Evolutionary conservation across 1,284 basidiomycete genomes (phyloP), one percentile per base, ranked within the genome.

Genomic region (Cryptococcus sp.): DNA sequence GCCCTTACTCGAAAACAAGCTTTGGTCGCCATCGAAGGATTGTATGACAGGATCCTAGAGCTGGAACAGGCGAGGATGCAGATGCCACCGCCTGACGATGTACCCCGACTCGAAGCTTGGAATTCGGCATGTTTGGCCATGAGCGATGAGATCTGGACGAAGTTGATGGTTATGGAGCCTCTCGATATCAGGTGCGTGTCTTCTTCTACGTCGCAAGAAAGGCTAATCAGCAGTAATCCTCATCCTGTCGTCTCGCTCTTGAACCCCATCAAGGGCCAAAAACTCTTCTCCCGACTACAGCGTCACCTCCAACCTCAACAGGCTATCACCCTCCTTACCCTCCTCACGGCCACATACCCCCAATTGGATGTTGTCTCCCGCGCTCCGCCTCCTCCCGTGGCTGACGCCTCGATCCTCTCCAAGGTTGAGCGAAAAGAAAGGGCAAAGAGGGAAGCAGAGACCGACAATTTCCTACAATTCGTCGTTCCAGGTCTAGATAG

Each of bases 171-270:
- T 21, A 85, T 90, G 79, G 87, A 91, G 42, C 91, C 92, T 23
- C 81, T 98, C 11, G 91, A 93, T 69, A 87, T 90, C 34, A 92
- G 91, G 86, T 83, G 58, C 52, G 77, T 63, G 23, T 56, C 16
- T 16, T 39, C 14, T 39, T 16, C 36, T 39, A 7, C 36, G 4
- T 39, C 4, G 36, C 36, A 7, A 5, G 36, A 39, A 14, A 16
- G 41, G 31, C 40, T 25, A 7, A 48, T 32, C 55, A 28, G 36
- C 61, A 91, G 90, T 67, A 81, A 88, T 56, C 94, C 94, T 4
- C 96, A 98, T 77, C 96, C 96, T 0, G 98, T 99, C 77, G 86
- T 98, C 62, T 91, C 92, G 1, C 80, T 99, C 40, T 80, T 99
- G 44, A 83, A 82, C 32, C 86, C 89, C 2, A 82, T 84, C 60